Evolutionary conservation across 1,284 basidiomycete genomes (phyloP).

Genomic region (Nidula niveotomentosa): DNA sequence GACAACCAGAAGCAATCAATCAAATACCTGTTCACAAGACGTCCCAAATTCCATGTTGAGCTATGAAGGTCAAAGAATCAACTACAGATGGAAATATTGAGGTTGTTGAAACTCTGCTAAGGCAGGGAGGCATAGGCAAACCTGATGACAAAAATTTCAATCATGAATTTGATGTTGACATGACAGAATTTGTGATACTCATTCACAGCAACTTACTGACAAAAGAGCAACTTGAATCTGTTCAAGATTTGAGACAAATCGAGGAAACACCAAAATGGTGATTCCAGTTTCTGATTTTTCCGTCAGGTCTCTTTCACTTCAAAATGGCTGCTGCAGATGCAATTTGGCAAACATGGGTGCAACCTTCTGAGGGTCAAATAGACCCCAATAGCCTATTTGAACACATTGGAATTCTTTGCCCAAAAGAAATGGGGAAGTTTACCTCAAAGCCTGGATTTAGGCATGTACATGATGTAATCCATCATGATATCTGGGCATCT

Average conservation of each 20-base stretch:
- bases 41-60: conserved; percentile 3
- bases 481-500: background rate
- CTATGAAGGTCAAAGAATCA: conserved; percentile 12
- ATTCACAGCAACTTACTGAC: background rate
- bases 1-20: background rate
- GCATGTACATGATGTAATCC: background rate
- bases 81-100: conserved; percentile 7
- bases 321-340: background rate
- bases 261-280: background rate
- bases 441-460: background rate
- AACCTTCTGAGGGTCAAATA: background rate
- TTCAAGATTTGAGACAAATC: background rate
- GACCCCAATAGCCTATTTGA: background rate
- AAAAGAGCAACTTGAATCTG: background rate
- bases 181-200: background rate
- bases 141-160: conserved; percentile 2
- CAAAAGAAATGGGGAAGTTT: background rate
- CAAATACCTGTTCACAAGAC: conserved; percentile 8
- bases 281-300: background rate
- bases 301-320: background rate
- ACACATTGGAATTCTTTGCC: background rate
- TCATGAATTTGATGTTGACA: background rate
- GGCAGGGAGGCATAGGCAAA: conserved; percentile 6
- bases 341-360: background rate
- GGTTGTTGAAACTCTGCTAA: conserved; percentile 5